Evolutionary conservation across 305 asterid genomes (phyloP), one percentile per base, ranked within the genome.

Genomic region (Plantago lanceolata): DNA sequence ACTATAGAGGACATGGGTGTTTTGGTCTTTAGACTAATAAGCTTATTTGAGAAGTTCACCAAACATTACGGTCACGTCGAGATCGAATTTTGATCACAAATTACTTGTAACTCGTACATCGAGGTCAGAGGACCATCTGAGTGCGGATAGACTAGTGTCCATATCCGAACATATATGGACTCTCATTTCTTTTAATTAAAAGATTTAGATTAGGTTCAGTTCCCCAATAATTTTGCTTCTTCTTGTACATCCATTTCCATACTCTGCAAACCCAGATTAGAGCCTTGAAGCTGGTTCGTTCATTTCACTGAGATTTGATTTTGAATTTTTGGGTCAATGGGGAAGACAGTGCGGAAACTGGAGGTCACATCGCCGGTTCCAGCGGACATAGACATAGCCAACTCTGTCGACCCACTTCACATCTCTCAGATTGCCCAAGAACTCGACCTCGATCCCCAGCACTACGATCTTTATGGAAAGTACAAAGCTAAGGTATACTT

Each of bases 311-410:
- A 24, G 28, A 24, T 24, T 52, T 28, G 21, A 47, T 9, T 45
- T 19, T 1, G n/a, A 45, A 20, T 2, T 17, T 48, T 54, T 24
- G 43, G 1, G 28, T 24, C n/a, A 59, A 86, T 88, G 96, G 94
- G 87, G 65, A 91, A 86, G 78, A 85, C 90, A 9, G 59, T 63
- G 28, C 85, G 94, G 76, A 87, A 84, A 63, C 65, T 92, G 74
- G 84, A 87, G 69, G 91, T 87, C 67, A 78, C 61, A 7, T 78
- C 96, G 49, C 96, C 93, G 17, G 97, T 92, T 29, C 98, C 98
- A 37, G 97, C 96, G 1, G 98, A 92, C 65, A 89, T 92, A 20
- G 96, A 92, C 70, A 84, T 92, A 72, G 98, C 98, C 63, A 92
- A 92, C 74, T 87, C 98, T 6, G 85, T 85, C 29, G 83, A 82